Evolutionary conservation across 257 asterid species (phyloP).

Genomic region (Petrea volubilis): DNA sequence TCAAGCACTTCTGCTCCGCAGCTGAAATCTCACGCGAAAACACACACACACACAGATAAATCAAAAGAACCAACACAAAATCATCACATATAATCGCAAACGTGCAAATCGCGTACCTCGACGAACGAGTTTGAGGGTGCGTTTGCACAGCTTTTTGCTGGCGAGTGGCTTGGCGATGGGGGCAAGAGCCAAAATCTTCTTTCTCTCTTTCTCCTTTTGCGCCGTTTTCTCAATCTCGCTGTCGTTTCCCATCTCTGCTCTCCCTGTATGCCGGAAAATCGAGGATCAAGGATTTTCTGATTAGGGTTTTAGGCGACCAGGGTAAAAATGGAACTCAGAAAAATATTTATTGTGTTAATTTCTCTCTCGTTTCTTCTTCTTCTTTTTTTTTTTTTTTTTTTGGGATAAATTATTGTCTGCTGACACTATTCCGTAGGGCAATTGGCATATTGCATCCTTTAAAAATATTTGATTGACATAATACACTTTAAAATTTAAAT

Average conservation of each 20-base stretch:
- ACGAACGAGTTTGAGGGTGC: conserved; percentile 69
- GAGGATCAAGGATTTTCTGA: not conserved
- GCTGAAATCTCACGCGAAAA: conserved; percentile 37
- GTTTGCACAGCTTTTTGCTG: conserved; percentile 67
- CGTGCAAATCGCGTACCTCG: conserved; percentile 31
- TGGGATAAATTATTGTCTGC: too few relatives aligned
- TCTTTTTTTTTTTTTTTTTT: too few relatives aligned
- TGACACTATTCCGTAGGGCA: too few relatives aligned
- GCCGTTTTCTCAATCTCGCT: conserved; percentile 62
- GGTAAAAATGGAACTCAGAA: too few relatives aligned
- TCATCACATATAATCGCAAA: not conserved
- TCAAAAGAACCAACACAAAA: not conserved
- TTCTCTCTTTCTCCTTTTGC: conserved; percentile 66
- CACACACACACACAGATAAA: not conserved
- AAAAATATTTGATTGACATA: too few relatives aligned
- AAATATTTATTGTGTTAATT: too few relatives aligned
- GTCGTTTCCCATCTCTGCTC: conserved; percentile 60
- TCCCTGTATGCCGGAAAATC: not conserved
- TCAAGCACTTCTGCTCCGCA: conserved; percentile 75
- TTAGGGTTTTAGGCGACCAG: conserved; percentile 12
- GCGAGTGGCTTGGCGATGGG: conserved; percentile 80
- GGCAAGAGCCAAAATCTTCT: conserved; percentile 54
- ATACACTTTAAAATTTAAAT: too few relatives aligned
- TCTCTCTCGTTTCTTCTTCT: too few relatives aligned
- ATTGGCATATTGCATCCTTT: too few relatives aligned